phyloP scores from a whole-genome alignment of 305 asterid genomes.

The Ilex paraguariensis region DNA sequence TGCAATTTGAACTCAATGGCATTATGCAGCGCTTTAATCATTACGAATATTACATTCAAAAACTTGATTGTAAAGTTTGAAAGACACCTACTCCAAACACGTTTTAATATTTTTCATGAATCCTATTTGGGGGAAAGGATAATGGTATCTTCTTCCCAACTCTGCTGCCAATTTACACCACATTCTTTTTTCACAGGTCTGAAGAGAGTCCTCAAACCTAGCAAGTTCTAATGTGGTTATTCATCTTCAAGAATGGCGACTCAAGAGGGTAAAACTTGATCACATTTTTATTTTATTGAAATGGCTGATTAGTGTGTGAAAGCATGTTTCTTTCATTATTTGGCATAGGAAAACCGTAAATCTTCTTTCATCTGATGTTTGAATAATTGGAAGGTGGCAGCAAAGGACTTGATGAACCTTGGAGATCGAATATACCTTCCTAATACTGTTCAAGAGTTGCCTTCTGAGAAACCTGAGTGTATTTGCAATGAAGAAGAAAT shows the following conservation, averaged over 20 bases:
- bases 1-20: too few species aligned
- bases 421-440: conserved; percentile 82
- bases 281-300: too few species aligned
- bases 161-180: conserved; percentile 1
- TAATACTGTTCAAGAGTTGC: conserved; percentile 39
- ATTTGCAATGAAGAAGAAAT: conserved; percentile 41
- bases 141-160: not conserved
- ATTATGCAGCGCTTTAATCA: too few species aligned
- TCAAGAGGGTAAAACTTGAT: conserved; percentile 46
- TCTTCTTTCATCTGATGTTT: not conserved
- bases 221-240: not conserved
- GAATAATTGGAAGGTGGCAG: conserved; percentile 50
- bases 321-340: too few species aligned
- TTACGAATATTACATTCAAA: too few species aligned
- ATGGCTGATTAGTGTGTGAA: not conserved
- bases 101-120: too few species aligned
- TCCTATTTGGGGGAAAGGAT: too few species aligned
- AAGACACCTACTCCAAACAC: too few species aligned
- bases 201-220: conserved; percentile 39
- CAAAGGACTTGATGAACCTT: conserved; percentile 57
- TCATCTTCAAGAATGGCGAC: conserved; percentile 35
- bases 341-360: too few species aligned
- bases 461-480: conserved; percentile 27
- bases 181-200: conserved; percentile 41
- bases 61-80: too few species aligned